These are phyloP conservation scores for Fraxinus platypoda DNA, from an alignment of 305 asterid genomes.

Conservation along the genomic window DNA sequence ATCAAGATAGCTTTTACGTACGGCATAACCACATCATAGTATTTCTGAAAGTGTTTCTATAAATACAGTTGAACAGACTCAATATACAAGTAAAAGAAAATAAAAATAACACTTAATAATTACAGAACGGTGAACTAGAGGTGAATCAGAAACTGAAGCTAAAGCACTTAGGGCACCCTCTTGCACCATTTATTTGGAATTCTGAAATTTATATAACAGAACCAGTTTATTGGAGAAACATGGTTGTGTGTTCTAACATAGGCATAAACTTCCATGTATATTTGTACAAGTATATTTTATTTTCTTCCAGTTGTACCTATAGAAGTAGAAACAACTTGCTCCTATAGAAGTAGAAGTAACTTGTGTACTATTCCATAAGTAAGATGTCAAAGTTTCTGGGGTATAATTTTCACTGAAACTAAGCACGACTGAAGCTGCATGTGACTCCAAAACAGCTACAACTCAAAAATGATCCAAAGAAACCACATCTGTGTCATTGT, in stretches of 20 bases:
- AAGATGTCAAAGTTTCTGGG: slow-evolving; percentile 84
- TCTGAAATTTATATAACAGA: slow-evolving; percentile 49
- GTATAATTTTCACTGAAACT: slow-evolving; percentile 94
- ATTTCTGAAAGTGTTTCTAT: slow-evolving; percentile 81
- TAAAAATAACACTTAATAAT: slow-evolving; percentile 5
- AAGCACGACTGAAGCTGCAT: slow-evolving; percentile 93
- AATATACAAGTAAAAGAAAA: background rate
- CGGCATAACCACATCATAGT: slow-evolving; percentile 85
- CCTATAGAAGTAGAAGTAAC: slow-evolving; percentile 20
- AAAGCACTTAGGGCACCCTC: slow-evolving; percentile 96
- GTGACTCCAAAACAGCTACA: slow-evolving; percentile 55
- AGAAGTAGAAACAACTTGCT: slow-evolving; percentile 48
- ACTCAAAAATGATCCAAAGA: background rate
- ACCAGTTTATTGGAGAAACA: slow-evolving; percentile 2
- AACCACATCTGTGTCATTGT: no score
- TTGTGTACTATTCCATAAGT: slow-evolving; percentile 85
- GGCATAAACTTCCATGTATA: background rate
- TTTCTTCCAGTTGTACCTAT: slow-evolving; percentile 48
- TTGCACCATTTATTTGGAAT: slow-evolving; percentile 97
- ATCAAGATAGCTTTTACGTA: slow-evolving; percentile 76
- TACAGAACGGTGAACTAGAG: slow-evolving; percentile 55
- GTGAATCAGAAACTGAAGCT: slow-evolving; percentile 95
- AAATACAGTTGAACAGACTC: slow-evolving; percentile 15
- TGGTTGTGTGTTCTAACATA: background rate
- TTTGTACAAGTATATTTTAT: background rate